phyloP scores from a whole-genome alignment of 495 filamentous ascomycete species.

The Echria macrotheca region DNA sequence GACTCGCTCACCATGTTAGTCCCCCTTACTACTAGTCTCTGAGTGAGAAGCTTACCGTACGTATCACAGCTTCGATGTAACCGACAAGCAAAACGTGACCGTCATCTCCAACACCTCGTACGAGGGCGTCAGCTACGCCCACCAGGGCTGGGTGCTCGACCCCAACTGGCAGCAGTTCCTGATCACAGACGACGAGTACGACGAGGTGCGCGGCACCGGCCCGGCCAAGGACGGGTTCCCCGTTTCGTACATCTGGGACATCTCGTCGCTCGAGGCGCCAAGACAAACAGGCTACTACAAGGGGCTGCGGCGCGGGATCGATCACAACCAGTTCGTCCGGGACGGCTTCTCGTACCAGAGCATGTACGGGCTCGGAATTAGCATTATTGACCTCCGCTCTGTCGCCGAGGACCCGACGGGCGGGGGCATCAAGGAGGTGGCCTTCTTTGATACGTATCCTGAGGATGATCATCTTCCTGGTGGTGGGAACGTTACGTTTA shows the following conservation, averaged over 20 bases:
- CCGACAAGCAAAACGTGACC: slow-evolving; percentile 40
- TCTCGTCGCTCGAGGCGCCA: slow-evolving; percentile 41
- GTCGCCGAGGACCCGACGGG: slow-evolving; percentile 34
- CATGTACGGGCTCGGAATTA: slow-evolving; percentile 49
- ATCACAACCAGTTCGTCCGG: slow-evolving; percentile 53
- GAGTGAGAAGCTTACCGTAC: background rate
- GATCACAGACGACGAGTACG: slow-evolving; percentile 53
- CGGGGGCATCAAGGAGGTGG: slow-evolving; percentile 41
- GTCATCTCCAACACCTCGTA: slow-evolving; percentile 51
- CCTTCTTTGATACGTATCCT: slow-evolving; percentile 50
- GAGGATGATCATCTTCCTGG: slow-evolving; percentile 45
- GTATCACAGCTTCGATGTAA: slow-evolving; percentile 42
- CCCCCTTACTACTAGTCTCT: too few relatives aligned
- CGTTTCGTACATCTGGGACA: slow-evolving; percentile 50
- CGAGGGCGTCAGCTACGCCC: slow-evolving; percentile 42
- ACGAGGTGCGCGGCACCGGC: slow-evolving; percentile 42
- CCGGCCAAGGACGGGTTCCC: slow-evolving; percentile 37
- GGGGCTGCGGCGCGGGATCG: slow-evolving; percentile 37
- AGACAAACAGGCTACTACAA: slow-evolving; percentile 49
- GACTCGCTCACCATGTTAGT: slow-evolving; percentile 35
- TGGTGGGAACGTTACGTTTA: slow-evolving; percentile 39
- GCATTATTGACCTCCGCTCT: slow-evolving; percentile 43
- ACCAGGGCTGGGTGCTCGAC: slow-evolving; percentile 53
- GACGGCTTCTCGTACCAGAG: slow-evolving; percentile 45
- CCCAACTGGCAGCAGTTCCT: slow-evolving; percentile 37